Evolutionary conservation across 2,329 filamentous ascomycete genomes (phyloP), one percentile per base, ranked within the genome.

Genomic region (Sporothrix protearum): DNA sequence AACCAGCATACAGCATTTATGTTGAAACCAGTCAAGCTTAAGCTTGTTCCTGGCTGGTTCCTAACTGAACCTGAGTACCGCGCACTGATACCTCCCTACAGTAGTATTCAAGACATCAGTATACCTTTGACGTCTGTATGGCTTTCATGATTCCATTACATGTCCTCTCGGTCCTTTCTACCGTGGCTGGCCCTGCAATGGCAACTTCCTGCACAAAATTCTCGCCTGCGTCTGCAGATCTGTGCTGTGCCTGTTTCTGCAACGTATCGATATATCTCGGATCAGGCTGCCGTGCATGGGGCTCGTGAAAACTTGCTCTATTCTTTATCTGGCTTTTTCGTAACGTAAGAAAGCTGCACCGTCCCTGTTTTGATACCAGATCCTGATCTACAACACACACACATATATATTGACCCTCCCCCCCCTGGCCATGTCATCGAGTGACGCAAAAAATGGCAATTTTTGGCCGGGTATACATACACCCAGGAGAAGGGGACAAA

Each of bases 251-350:
- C 61, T 66, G 61, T 33, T 5, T 33, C 25, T 36, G 68, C 53
- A 69, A 69, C 68, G 53, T 61, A 30, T 45, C 55, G 51, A 25
- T 47, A 47, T 14, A 59, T n/a, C n/a, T 47, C 33, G 51, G 51
- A 47, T 30, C 30, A 8, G 16, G 9, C 49, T 69, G 68, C 53
- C 68, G 68, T 30, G 22, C 9, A 22, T 47, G 22, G 22, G 6
- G 19, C 4, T 59, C 36, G 51, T 69, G 59, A 19, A 47, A 59
- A 59, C 25, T 33, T 61, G 67, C 51, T 47, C 51, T 53, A 22
- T 63, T n/a, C n/a, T 61, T 30, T 42, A 42, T 12, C 14, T 9
- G 10, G 3, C 6, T 42, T 36, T 55, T 45, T 71, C 25, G 57
- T 25, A 63, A 64, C 10, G 45, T 55, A 51, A 53, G 2, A 6